Evolutionary conservation across 2,329 filamentous ascomycete species (phyloP).

Genomic region (Bipolaris bicolor): DNA sequence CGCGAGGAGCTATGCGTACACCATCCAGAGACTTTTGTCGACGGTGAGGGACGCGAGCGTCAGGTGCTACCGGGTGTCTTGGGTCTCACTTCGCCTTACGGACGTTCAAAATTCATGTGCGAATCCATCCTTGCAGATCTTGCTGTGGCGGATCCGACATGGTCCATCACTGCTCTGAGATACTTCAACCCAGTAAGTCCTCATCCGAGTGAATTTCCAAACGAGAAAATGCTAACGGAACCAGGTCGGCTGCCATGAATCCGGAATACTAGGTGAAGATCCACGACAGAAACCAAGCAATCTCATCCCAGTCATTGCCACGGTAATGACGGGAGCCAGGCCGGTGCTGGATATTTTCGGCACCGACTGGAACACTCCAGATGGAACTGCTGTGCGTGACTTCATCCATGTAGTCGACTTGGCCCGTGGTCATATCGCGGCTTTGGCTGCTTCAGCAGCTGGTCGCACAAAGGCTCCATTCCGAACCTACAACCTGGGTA

Average conservation of each 20-base stretch:
- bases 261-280: slow-evolving; percentile 68
- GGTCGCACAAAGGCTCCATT: slow-evolving; percentile 44
- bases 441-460: slow-evolving; percentile 53
- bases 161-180: slow-evolving; percentile 67
- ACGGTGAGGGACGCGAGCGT: slow-evolving; percentile 53
- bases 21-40: slow-evolving; percentile 53
- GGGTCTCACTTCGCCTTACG: slow-evolving; percentile 69
- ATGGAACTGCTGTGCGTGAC: slow-evolving; percentile 70
- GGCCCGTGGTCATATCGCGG: slow-evolving; percentile 68
- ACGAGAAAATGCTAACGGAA: slow-evolving; percentile 12
- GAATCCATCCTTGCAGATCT: slow-evolving; percentile 70
- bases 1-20: slow-evolving; percentile 64
- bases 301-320: slow-evolving; percentile 68
- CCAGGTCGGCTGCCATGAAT: slow-evolving; percentile 66
- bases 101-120: slow-evolving; percentile 70
- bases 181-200: slow-evolving; percentile 67
- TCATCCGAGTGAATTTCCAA: neutral
- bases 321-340: slow-evolving; percentile 63
- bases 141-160: slow-evolving; percentile 64
- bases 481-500: slow-evolving; percentile 51
- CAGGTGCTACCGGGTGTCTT: slow-evolving; percentile 57
- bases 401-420: slow-evolving; percentile 73
- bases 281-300: slow-evolving; percentile 67
- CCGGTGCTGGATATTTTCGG: slow-evolving; percentile 66
- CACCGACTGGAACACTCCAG: slow-evolving; percentile 67